Base-by-base conservation (phyloP, 2,329 filamentous ascomycete species). In the Madurella fahalii region DNA sequence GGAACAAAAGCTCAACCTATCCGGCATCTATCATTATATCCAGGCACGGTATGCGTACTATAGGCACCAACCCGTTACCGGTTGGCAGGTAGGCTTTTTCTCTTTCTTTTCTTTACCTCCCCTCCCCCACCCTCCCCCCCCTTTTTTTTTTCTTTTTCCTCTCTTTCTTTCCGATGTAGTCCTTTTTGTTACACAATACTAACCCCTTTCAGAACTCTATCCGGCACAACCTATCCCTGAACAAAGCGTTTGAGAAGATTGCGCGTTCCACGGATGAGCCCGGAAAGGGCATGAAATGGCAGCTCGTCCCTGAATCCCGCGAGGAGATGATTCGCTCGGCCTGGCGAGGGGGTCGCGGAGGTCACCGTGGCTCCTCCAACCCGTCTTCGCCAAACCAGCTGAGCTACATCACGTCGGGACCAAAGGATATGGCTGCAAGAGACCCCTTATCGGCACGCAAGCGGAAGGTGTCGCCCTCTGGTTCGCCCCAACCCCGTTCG, bases 261-360 rank as follows among this genome's bases (percentile, higher is more conserved):
- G 89, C 94, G 2, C 86, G 94, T 45, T 86, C 89, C 15, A 96
- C 91, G 0, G 90, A 97, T 63, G 94, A 99, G 69, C 94, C 94
- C 18, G 94, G 94, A 12, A 99, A 99, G 70, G 94, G 94, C 30
- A 97, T 96, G 91, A 97, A 97, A 69, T 99, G 94, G 94, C 90
- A 93, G 71, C 92, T 99, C 66, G 85, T 90, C 4, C 81, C 89
- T 1, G 89, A 95, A 59, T 82, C 86, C 61, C 85, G 87, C 47
- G 90, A 96, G 16, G 93, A 96, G 50, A 95, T 96, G 77, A 81
- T 90, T 56, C 88, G 88, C 68, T 89, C 87, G 63, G 81, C 81
- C 1, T 81, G 76, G 63, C 78, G 80, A 52, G 79, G 82, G 16
- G 83, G 83, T 16, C 77, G 81, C 44, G 82, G 84, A 47, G 83